Percentiles rank a stretch among this genome's conserved stretches.
phyloP scores from a whole-genome alignment of 2,329 filamentous ascomycete genomes.

The Alternaria postmessia region DNA sequence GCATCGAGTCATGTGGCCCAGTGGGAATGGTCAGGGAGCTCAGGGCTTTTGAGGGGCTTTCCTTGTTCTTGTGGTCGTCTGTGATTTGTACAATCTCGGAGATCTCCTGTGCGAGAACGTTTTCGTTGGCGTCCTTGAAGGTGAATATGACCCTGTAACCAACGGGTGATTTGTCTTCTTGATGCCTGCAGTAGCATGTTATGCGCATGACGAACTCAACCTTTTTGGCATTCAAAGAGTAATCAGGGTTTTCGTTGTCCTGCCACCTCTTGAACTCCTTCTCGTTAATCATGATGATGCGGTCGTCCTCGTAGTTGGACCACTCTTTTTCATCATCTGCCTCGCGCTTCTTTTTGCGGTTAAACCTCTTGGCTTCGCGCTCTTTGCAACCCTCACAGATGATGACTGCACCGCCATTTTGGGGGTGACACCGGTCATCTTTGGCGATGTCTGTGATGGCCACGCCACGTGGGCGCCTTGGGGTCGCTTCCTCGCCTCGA shows the following conservation, averaged over 20 bases:
- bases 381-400: slow-evolving; percentile 94
- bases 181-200: slow-evolving; percentile 95
- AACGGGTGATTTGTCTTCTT: slow-evolving; percentile 78
- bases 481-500: slow-evolving; percentile 53
- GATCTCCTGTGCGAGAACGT: slow-evolving; percentile 82
- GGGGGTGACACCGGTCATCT: slow-evolving; percentile 73
- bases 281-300: slow-evolving; percentile 53
- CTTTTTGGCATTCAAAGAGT: slow-evolving; percentile 65
- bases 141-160: slow-evolving; percentile 96
- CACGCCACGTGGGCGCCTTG: slow-evolving; percentile 46
- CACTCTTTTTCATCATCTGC: slow-evolving; percentile 87
- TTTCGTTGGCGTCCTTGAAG: slow-evolving; percentile 80
- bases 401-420: slow-evolving; percentile 90
- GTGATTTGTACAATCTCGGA: slow-evolving; percentile 89
- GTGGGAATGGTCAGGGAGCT: slow-evolving; percentile 31
- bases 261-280: slow-evolving; percentile 49
- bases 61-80: slow-evolving; percentile 86
- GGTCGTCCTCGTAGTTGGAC: slow-evolving; percentile 58
- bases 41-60: slow-evolving; percentile 32
- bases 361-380: slow-evolving; percentile 88
- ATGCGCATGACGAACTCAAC: slow-evolving; percentile 93
- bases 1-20: slow-evolving; percentile 19
- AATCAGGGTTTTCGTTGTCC: slow-evolving; percentile 34
- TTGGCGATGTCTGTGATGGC: slow-evolving; percentile 57
- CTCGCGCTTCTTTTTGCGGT: slow-evolving; percentile 91